Base-by-base conservation (phyloP, 148 eudicot genomes). In the Pharnaceum exiguum region DNA sequence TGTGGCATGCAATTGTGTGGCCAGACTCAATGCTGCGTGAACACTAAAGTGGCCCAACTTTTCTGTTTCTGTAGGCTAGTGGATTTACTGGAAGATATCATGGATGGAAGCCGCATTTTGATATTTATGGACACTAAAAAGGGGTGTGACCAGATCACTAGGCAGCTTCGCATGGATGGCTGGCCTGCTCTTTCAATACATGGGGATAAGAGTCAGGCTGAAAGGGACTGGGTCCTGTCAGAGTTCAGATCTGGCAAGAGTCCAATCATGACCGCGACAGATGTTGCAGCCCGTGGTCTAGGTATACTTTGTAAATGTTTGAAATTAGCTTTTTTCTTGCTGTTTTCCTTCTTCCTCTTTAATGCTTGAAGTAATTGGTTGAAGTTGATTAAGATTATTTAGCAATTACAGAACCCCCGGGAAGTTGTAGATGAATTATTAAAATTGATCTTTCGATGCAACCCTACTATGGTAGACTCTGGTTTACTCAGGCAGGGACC, bases 181-280 rank as follows among this genome's bases (percentile, higher is more conserved):
- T 89, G 99, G 99, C 96, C 99, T 52, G 96, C 99, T 60, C 79
- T 94, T 35, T 89, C 99, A 21, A 93, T 93, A 60, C 99, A 93
- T 55, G 99, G 99, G 68, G 99, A 93, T 68, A 89, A 93, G 81
- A 86, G 91, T 76, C 96, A 93, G 71, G 95, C 95, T 16, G 99
- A 93, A 78, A 81, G 99, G 53, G 99, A 93, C 71, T 93, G 99
- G 99, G 99, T 93, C 49, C 82, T 93, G 19, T 89, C 96, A 33
- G 96, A 93, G 76, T 93, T 89, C 47, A 86, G 81, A 75, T 82
- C 95, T 45, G 99, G 99, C 70, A 93, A 89, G 74, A 85, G 95
- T 69, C 99, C 96, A 19, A 93, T 89, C 68, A 89, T 93, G 96
- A 86, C 95, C 31, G 99, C 99, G 16, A 93, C 99, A 12, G 99